These are phyloP conservation scores for Colletotrichum tofieldiae DNA, from an alignment of 2,329 filamentous ascomycete genomes.

Conservation along the genomic window DNA sequence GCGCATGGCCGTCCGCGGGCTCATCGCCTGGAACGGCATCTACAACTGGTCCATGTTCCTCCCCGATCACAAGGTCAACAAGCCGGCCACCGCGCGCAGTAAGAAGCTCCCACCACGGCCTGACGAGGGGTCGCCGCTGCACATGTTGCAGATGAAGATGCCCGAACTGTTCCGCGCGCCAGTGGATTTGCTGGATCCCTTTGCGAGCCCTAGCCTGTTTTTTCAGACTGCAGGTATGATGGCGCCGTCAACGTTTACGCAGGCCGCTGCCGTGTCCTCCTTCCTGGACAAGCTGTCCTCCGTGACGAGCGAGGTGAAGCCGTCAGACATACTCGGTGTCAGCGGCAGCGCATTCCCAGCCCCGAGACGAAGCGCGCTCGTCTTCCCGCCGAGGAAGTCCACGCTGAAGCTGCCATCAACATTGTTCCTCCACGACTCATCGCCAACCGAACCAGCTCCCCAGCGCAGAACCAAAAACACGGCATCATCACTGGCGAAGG, in stretches of 20 bases:
- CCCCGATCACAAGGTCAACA: conserved; percentile 65
- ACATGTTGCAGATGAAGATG: conserved; percentile 55
- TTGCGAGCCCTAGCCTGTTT: conserved; percentile 72
- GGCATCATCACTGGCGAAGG: conserved; percentile 43
- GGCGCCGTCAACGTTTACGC: conserved; percentile 62
- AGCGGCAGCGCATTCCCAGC: conserved; percentile 44
- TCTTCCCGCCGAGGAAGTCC: conserved; percentile 65
- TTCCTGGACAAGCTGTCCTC: conserved; percentile 45
- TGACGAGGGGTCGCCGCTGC: conserved; percentile 54
- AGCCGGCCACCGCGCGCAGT: conserved; percentile 31
- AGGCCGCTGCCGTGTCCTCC: conserved; percentile 44
- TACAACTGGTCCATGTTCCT: conserved; percentile 77
- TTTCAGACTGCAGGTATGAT: conserved; percentile 68
- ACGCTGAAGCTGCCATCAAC: conserved; percentile 65
- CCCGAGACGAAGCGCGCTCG: conserved; percentile 59
- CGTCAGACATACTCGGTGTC: conserved; percentile 33
- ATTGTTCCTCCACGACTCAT: conserved; percentile 63
- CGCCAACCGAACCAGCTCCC: conserved; percentile 39
- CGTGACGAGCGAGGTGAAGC: conserved; percentile 35
- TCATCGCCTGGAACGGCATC: conserved; percentile 72
- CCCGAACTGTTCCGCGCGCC: conserved; percentile 65
- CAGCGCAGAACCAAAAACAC: conserved; percentile 29
- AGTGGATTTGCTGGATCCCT: conserved; percentile 70
- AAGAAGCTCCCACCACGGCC: conserved; percentile 44
- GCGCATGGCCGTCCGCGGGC: conserved; percentile 65